These are phyloP conservation scores for Uronychia setigera DNA, from an alignment of 73 alveolate genomes.

Conservation along the genomic window DNA sequence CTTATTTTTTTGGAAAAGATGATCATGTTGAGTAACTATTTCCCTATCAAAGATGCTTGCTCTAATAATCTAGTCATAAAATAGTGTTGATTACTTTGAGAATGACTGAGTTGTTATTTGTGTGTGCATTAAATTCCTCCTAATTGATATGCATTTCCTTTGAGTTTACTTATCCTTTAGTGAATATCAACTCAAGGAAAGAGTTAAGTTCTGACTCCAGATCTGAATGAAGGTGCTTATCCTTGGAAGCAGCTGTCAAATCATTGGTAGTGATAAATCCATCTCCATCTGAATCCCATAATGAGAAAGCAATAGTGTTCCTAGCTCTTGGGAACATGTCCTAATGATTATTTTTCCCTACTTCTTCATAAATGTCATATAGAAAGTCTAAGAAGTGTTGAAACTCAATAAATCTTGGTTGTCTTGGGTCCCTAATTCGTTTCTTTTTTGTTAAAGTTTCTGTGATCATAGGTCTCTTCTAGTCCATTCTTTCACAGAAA, in stretches of 20 bases:
- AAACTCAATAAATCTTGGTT: too few relatives aligned
- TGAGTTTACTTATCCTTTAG: neutral
- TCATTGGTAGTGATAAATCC: neutral
- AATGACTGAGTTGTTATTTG: neutral
- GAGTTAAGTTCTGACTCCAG: neutral
- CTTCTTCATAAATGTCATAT: neutral
- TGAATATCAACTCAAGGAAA: neutral
- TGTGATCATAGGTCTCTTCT: too few relatives aligned
- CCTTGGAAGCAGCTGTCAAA: neutral
- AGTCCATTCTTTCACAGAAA: too few relatives aligned
- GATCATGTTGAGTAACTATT: neutral
- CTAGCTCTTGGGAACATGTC: neutral
- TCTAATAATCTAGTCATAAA: neutral
- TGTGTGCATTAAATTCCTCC: neutral
- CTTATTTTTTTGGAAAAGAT: neutral
- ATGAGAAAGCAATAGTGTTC: neutral
- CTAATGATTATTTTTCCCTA: neutral
- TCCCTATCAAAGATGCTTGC: neutral
- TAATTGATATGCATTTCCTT: neutral
- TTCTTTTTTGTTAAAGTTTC: too few relatives aligned
- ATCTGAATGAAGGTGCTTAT: neutral
- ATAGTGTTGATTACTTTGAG: neutral
- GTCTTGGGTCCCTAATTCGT: too few relatives aligned
- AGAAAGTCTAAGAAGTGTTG: neutral
- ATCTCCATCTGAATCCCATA: neutral